Evolutionary conservation across 495 filamentous ascomycete species (phyloP).

Genomic region (Daldinia grandis): DNA sequence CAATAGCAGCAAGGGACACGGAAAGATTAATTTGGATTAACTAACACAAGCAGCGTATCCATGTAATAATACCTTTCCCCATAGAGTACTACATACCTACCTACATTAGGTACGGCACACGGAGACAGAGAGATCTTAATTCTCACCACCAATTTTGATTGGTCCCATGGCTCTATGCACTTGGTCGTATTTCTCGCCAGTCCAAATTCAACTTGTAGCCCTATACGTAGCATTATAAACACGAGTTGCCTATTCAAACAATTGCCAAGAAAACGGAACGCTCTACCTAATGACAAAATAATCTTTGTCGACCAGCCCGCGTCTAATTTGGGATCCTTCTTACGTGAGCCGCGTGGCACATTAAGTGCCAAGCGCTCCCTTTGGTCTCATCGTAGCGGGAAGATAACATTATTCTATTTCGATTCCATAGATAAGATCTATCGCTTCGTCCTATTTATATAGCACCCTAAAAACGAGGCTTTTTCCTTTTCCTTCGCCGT

Average conservation of each 20-base stretch:
- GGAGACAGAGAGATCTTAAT: not conserved
- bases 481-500: not conserved
- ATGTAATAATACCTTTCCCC: not conserved
- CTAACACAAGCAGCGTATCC: not conserved
- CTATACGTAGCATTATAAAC: not conserved
- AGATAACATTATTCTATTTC: not conserved
- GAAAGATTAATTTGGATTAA: no score
- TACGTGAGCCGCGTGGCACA: not conserved
- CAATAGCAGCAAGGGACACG: not conserved
- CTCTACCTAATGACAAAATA: not conserved
- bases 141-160: not conserved
- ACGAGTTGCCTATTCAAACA: not conserved
- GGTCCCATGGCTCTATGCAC: not conserved
- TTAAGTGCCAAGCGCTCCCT: constrained; percentile 12
- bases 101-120: no score
- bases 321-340: not conserved
- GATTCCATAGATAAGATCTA: constrained; percentile 1
- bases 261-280: not conserved
- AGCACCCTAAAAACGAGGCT: not conserved
- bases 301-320: not conserved
- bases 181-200: not conserved
- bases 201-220: not conserved
- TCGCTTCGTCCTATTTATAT: not conserved
- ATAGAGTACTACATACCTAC: not conserved
- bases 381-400: not conserved